These are phyloP conservation scores for Boletus subcaerulescens DNA, from an alignment of 768 basidiomycete species.

Conservation along the genomic window DNA sequence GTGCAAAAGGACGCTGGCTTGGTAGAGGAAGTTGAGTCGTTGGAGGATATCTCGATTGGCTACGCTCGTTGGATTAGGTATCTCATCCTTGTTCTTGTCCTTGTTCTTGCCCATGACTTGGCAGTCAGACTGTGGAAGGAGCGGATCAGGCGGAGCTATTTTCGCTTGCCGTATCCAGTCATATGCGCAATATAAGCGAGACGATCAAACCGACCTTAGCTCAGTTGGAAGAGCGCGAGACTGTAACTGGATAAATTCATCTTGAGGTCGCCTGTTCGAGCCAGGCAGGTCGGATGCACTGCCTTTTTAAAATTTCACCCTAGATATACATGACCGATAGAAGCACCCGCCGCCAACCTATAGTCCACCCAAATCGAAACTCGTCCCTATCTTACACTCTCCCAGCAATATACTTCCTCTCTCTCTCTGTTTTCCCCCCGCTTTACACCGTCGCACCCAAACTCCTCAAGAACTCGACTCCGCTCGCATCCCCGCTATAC, in stretches of 20 bases:
- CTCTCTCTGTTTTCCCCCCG: background rate
- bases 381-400: too few relatives aligned
- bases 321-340: too few relatives aligned
- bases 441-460: conserved; percentile 18
- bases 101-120: conserved; percentile 65
- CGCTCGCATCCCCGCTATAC: conserved; percentile 17
- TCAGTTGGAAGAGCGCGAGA: conserved; percentile 53
- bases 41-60: conserved; percentile 76
- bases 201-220: conserved; percentile 21
- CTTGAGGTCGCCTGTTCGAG: conserved; percentile 47
- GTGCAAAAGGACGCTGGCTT: conserved; percentile 66
- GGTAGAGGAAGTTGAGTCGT: conserved; percentile 82
- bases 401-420: too few relatives aligned
- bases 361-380: too few relatives aligned
- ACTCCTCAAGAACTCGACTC: conserved; percentile 18
- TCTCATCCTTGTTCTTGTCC: conserved; percentile 53
- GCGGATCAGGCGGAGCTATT: too few relatives aligned
- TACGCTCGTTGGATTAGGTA: conserved; percentile 55
- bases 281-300: conserved; percentile 22
- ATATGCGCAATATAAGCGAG: too few relatives aligned
- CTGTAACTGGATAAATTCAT: conserved; percentile 38
- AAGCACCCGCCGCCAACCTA: too few relatives aligned
- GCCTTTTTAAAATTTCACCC: too few relatives aligned
- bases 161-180: background rate
- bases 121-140: background rate